phyloP scores from a whole-genome alignment of 2,329 filamentous ascomycete species.

The Coleophoma eucalyptorum region DNA sequence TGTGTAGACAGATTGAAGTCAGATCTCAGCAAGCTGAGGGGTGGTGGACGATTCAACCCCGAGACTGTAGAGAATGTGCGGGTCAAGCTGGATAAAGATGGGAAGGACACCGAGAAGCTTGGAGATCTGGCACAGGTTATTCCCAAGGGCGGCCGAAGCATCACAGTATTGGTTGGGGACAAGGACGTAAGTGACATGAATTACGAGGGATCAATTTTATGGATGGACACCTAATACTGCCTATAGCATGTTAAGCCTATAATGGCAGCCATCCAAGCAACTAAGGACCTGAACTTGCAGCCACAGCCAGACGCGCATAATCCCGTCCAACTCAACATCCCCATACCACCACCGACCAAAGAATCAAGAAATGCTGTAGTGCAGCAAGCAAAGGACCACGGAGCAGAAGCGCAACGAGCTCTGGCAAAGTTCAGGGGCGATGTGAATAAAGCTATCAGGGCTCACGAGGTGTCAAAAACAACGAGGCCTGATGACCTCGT shows the following conservation, averaged over 20 bases:
- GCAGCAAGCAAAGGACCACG: conserved; percentile 24
- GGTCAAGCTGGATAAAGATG: conserved; percentile 51
- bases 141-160: conserved; percentile 55
- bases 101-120: conserved; percentile 47
- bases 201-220: neutral
- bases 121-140: conserved; percentile 65
- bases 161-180: conserved; percentile 62
- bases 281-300: conserved; percentile 43
- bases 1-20: conserved; percentile 53
- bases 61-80: conserved; percentile 56
- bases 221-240: conserved; percentile 3
- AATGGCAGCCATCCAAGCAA: conserved; percentile 45
- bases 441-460: conserved; percentile 31
- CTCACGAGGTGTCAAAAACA: conserved; percentile 27
- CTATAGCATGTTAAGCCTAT: conserved; percentile 50
- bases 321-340: conserved; percentile 46
- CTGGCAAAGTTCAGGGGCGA: conserved; percentile 27
- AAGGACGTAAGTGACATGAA: conserved; percentile 46
- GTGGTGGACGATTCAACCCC: conserved; percentile 59
- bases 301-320: conserved; percentile 42
- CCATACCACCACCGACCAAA: conserved; percentile 53
- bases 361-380: conserved; percentile 41
- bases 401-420: conserved; percentile 23
- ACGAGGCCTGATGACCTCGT: conserved; percentile 33
- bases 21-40: conserved; percentile 57